A percentile compares a stretch with the other conserved stretches of the same genome.
Evolutionary conservation across 768 basidiomycete species (phyloP).

Genomic region (Hericium erinaceus): DNA sequence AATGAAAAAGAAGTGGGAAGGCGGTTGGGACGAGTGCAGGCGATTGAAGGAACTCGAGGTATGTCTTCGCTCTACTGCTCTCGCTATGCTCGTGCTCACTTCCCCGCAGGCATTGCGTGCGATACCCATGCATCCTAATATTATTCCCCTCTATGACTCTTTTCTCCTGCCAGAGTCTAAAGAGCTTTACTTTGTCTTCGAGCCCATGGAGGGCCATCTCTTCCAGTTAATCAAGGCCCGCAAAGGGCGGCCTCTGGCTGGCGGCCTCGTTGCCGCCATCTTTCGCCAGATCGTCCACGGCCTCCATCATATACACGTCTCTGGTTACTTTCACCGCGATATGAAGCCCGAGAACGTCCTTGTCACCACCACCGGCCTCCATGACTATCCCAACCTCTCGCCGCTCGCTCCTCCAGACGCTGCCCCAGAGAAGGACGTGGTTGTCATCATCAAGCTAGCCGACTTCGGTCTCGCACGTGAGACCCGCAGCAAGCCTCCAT

Average conservation of each 20-base stretch:
- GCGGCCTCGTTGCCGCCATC: constrained; percentile 90
- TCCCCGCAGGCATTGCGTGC: constrained; percentile 73
- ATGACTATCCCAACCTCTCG: constrained; percentile 82
- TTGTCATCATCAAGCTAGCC: constrained; percentile 94
- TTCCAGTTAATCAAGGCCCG: constrained; percentile 98
- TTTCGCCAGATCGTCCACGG: constrained; percentile 89
- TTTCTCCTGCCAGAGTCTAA: constrained; percentile 94
- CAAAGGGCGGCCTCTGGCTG: constrained; percentile 91
- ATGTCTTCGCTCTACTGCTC: constrained; percentile 22
- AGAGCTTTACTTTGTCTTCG: constrained; percentile 99
- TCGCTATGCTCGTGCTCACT: constrained; percentile 8
- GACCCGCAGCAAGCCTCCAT: constrained; percentile 80
- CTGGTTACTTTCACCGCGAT: constrained; percentile 97
- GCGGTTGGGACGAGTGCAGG: constrained; percentile 97
- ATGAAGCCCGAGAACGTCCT: constrained; percentile 99
- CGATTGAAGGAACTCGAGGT: constrained; percentile 93
- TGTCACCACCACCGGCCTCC: constrained; percentile 93
- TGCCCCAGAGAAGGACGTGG: constrained; percentile 84
- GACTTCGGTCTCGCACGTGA: constrained; percentile 97
- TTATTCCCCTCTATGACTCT: constrained; percentile 98
- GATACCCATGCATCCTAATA: constrained; percentile 92
- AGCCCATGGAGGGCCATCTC: constrained; percentile 99
- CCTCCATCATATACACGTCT: constrained; percentile 82
- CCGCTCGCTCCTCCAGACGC: constrained; percentile 54
- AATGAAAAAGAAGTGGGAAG: constrained; percentile 97